These are phyloP conservation scores for Cryptomeria japonica DNA, from an alignment of 75 land plant genomes.

Conservation along the genomic window DNA sequence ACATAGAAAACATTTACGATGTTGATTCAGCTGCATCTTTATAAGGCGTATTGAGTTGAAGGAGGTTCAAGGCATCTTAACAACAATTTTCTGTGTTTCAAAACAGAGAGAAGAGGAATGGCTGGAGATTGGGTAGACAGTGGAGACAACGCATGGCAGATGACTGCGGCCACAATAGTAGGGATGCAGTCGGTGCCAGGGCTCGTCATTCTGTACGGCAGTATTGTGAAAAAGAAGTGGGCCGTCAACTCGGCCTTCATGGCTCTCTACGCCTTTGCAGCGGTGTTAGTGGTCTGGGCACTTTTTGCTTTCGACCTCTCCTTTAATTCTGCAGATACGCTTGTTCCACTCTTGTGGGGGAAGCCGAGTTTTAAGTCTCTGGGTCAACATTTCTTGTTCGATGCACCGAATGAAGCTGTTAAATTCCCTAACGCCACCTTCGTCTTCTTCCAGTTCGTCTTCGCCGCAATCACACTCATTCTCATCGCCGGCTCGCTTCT, in stretches of 20 bases:
- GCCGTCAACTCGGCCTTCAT: conserved; percentile 68
- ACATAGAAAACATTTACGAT: background rate
- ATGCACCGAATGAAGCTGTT: rapidly evolving
- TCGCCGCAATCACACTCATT: conserved; percentile 70
- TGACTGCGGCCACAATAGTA: conserved; percentile 41
- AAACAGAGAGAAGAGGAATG: background rate
- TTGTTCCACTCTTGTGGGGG: background rate
- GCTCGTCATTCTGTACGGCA: conserved; percentile 47
- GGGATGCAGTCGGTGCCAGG: conserved; percentile 43
- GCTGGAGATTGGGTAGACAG: conserved; percentile 25
- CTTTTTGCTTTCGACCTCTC: conserved; percentile 34
- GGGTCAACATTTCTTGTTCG: background rate
- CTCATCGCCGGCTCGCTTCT: conserved; percentile 66
- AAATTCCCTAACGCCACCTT: conserved; percentile 55
- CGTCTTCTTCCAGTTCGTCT: conserved; percentile 69
- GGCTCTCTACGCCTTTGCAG: conserved; percentile 65
- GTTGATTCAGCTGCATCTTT: background rate
- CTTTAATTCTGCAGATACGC: conserved; percentile 22
- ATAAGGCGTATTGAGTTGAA: background rate
- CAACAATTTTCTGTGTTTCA: no score
- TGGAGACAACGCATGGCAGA: conserved; percentile 59
- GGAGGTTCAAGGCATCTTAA: background rate
- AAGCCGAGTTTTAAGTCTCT: conserved; percentile 21
- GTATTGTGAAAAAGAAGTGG: conserved; percentile 56
- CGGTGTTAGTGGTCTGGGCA: conserved; percentile 35